A percentile compares a stretch with the other conserved stretches of the same genome.
These are phyloP conservation scores for Cryptosporidium tyzzeri DNA, from an alignment of 169 alveolate genomes.

Conservation along the genomic window DNA sequence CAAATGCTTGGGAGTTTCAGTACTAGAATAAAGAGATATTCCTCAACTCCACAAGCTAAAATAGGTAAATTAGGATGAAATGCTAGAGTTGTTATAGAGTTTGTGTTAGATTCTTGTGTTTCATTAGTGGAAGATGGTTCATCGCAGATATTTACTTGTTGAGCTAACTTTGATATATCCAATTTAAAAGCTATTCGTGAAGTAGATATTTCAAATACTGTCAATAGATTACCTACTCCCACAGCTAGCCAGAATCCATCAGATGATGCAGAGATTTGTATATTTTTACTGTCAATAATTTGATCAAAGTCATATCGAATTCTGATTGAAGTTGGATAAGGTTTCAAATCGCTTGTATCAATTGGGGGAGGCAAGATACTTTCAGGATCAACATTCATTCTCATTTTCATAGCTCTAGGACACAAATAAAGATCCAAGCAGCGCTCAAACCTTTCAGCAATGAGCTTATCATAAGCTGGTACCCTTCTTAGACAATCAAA, in stretches of 20 bases:
- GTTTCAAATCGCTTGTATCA: constrained; percentile 88
- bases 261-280: constrained; percentile 51
- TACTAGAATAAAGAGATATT: constrained; percentile 36
- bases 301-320: constrained; percentile 86
- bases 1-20: constrained; percentile 32
- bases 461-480: constrained; percentile 89
- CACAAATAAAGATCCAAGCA: constrained; percentile 93
- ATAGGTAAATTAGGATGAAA: constrained; percentile 67
- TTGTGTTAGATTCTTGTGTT: neutral
- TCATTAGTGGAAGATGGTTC: neutral
- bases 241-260: constrained; percentile 60
- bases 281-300: constrained; percentile 82
- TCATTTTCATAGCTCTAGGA: constrained; percentile 91
- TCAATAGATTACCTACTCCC: constrained; percentile 28
- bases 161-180: constrained; percentile 80
- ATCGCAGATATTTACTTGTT: constrained; percentile 40
- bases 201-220: constrained; percentile 55
- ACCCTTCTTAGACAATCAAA: constrained; percentile 91
- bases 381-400: constrained; percentile 88
- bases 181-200: constrained; percentile 21
- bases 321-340: constrained; percentile 88
- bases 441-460: constrained; percentile 91
- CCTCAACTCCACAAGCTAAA: constrained; percentile 66
- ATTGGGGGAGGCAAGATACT: constrained; percentile 89
- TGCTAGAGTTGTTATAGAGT: constrained; percentile 25